These are phyloP conservation scores for Hypholoma fasciculare DNA, from an alignment of 768 basidiomycete genomes.

Conservation along the genomic window DNA sequence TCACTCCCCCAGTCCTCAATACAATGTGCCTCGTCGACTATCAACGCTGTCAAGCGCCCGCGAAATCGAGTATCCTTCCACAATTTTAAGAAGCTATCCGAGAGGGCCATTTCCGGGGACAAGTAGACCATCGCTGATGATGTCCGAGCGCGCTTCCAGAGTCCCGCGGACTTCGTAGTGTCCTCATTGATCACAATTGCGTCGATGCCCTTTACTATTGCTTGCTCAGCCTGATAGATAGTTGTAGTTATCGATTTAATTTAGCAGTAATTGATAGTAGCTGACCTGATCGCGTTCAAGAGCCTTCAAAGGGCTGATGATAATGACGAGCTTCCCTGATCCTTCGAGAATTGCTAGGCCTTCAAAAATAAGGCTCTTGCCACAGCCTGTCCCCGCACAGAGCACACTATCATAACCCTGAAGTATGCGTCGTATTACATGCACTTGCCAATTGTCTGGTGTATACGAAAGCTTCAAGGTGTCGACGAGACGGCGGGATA, in stretches of 20 bases:
- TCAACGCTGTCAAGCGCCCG: constrained; percentile 17
- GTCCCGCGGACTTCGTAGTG: constrained; percentile 11
- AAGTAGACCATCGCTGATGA: constrained; percentile 17
- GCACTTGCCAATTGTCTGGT: constrained; percentile 11
- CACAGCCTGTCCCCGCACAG: constrained; percentile 26
- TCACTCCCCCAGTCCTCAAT: constrained; percentile 30
- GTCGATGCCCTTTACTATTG: constrained; percentile 21
- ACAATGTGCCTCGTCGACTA: constrained; percentile 34
- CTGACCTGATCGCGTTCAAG: constrained; percentile 25
- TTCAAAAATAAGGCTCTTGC: constrained; percentile 28
- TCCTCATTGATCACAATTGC: constrained; percentile 28
- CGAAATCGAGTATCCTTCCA: constrained; percentile 29
- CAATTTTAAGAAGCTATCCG: constrained; percentile 22
- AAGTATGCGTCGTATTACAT: constrained; percentile 5
- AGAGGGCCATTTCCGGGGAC: constrained; percentile 26
- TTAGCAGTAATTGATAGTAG: background rate
- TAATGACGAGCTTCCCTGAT: constrained; percentile 16
- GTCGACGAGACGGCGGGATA: background rate
- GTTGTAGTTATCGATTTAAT: background rate
- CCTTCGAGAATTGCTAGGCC: constrained; percentile 20
- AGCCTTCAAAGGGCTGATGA: constrained; percentile 19
- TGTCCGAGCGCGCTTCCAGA: constrained; percentile 18
- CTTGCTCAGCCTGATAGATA: constrained; percentile 16
- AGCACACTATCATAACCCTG: constrained; percentile 25
- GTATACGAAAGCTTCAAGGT: constrained; percentile 1